Base-by-base conservation (phyloP, 257 asterid species). In the Vinca minor region DNA sequence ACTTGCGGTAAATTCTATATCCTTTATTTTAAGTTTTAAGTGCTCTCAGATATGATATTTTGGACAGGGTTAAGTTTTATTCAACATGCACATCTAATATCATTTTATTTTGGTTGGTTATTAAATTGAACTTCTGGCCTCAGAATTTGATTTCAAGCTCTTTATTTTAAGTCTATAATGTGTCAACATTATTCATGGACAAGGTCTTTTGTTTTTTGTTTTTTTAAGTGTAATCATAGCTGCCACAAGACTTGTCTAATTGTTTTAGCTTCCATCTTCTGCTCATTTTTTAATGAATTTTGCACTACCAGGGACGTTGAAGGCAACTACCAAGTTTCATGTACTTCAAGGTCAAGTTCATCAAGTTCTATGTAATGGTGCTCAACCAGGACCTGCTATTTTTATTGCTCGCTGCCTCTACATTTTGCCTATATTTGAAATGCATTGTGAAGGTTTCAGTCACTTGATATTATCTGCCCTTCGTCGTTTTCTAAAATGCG, bases 391-490 rank as follows among this genome's bases (percentile, higher is more conserved):
- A 70, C 89, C 96, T 56, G 89, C 87, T 5, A 78, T 79, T 76
- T 83, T 85, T 63, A 76, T 85, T 67, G 95, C 96, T 71, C 86
- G 54, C 52, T 84, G 96, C 84, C 85, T 93, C 71, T 81, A 74
- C 72, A 61, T 87, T 31, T 63, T 87, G 78, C 95, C 91, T 39
- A 65, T 80, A 59, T 76, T 82, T 50, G 86, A 83, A 47, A 38
- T 85, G 34, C 61, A 78, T 68, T 46, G 78, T 69, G 91, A 85
- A n/a, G 97, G 97, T 59, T 79, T 85, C 78, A 75, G 88, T 86
- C 96, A 93, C 78, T 83, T 93, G 81, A 73, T 93, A 63, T 72
- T 84, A 73, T 83, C 96, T 9, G 80, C 94, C 49, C 86, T 87
- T 66, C 76, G 74, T 56, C 97, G 84, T 63, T 84, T 75, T 69